Conservation (phyloP, 1,284 basidiomycete genomes). For the Cryptococcus hybrid region DNA sequence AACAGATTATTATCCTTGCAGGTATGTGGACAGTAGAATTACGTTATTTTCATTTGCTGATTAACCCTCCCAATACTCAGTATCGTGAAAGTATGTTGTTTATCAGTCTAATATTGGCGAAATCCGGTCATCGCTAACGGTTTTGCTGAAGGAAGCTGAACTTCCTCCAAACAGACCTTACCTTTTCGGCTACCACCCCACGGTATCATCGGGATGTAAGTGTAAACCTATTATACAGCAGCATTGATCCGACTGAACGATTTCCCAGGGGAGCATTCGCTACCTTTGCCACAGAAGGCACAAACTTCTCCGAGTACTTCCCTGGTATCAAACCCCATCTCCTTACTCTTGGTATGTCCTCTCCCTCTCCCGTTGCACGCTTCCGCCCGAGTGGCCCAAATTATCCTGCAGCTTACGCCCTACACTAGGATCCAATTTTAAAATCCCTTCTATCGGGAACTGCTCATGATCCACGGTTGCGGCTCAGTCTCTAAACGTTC, state of each 20-base stretch:
- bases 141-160: conserved; percentile 65
- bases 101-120: background rate
- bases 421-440: conserved; percentile 69
- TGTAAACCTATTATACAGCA: conserved; percentile 3
- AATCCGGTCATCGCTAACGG: background rate
- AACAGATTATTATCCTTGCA: conserved; percentile 76
- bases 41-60: no score
- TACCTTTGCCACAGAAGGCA: conserved; percentile 92
- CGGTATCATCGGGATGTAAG: conserved; percentile 90
- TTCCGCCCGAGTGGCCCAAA: background rate
- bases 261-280: conserved; percentile 76
- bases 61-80: conserved; percentile 3
- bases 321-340: conserved; percentile 92
- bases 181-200: conserved; percentile 96
- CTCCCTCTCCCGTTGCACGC: conserved; percentile 20
- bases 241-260: conserved; percentile 1
- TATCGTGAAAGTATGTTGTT: conserved; percentile 28
- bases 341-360: conserved; percentile 62
- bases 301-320: conserved; percentile 85
- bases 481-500: conserved; percentile 88
- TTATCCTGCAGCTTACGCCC: background rate
- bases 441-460: conserved; percentile 87
- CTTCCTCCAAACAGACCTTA: conserved; percentile 88
- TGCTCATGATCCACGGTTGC: conserved; percentile 79
- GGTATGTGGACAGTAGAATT: conserved; percentile 12